These are phyloP conservation scores for Yarrowia sp. DNA, from an alignment of 805 yeast species.

Conservation along the genomic window DNA sequence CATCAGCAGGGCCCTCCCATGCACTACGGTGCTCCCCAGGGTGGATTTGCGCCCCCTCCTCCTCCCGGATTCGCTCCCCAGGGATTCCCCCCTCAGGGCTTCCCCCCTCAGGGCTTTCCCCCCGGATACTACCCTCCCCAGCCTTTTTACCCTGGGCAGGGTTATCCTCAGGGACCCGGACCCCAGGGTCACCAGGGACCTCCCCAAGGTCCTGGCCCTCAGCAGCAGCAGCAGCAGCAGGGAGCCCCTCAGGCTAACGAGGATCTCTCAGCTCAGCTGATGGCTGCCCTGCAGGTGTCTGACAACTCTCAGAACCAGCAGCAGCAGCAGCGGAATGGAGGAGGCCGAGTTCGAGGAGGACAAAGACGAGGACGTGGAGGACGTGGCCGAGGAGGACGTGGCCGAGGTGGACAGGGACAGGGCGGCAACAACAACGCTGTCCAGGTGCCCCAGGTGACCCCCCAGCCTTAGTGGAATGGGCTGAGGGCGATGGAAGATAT, in stretches of 20 bases:
- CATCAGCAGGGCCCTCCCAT: slow-evolving; percentile 20
- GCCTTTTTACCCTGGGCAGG: slow-evolving; percentile 35
- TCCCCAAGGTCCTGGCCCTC: background rate
- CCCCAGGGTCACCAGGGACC: background rate
- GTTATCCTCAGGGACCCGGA: background rate
- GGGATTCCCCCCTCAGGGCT: slow-evolving; percentile 38
- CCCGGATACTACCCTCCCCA: slow-evolving; percentile 37
- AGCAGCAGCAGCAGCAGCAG: too few species aligned
- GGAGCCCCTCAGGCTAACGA: slow-evolving; percentile 37
- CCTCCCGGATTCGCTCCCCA: slow-evolving; percentile 35
- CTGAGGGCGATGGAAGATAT: background rate
- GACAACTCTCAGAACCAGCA: slow-evolving; percentile 32
- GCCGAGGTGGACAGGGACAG: slow-evolving; percentile 40
- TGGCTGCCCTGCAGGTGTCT: slow-evolving; percentile 44
- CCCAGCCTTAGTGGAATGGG: slow-evolving; percentile 4
- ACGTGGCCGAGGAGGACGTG: slow-evolving; percentile 40
- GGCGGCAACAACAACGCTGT: background rate
- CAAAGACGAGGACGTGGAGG: slow-evolving; percentile 43
- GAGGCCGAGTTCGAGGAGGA: slow-evolving; percentile 41
- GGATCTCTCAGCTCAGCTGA: slow-evolving; percentile 44
- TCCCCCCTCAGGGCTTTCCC: slow-evolving; percentile 36
- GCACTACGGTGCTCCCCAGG: slow-evolving; percentile 34
- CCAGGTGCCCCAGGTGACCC: slow-evolving; percentile 25
- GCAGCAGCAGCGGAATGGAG: slow-evolving; percentile 39
- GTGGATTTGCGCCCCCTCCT: slow-evolving; percentile 23